Base-by-base conservation (phyloP, 2,329 filamentous ascomycete species). In the Pseudocercospora fijiensis region DNA sequence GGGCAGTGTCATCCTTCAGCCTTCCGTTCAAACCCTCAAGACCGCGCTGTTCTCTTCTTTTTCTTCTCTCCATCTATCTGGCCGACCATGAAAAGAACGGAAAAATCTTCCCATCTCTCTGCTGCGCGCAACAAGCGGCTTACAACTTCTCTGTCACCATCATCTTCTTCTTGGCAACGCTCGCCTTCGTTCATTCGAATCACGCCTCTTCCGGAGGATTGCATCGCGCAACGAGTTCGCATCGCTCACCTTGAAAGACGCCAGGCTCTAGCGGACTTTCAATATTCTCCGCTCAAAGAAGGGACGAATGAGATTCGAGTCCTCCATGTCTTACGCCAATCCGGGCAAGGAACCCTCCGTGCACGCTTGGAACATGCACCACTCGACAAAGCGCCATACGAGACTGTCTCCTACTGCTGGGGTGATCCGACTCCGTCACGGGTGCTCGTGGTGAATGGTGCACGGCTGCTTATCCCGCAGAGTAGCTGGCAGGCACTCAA, bases 361-460 rank as follows among this genome's bases (percentile, higher is more conserved):
- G 18, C 18, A 3, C 45, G 20, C 11, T 22, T 51, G 3, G 22
- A 26, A 13, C 53, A 57, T 57, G 16, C 18, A 18, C n/a, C 53
- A 30, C 53, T 57, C 8, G 33, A 33, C n/a, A 10, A 20, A 9
- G 5, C n/a, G 8, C 11, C 53, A 11, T 57, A 37, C 22, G 53
- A 57, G 30, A 57, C 53, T 1, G 13, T 57, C 3, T 57, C 53
- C 7, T 57, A 57, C 18, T 37, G 53, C 9, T 57, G 53, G 53
- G 28, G 53, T 13, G 28, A 57, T 57, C 28, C 53, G 11, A 41
- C 28, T 1, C 53, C 53, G 8, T 22, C 4, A 6, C 1, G 11
- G 4, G 16, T 3, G 4, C 18, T 57, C 9, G 9, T 57, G 3
- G 33, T 57, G 9, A 7, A 57, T 5, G 53, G 53, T 5, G 4